A percentile compares a stretch with the other conserved stretches of the same genome.
Conservation (phyloP, 78 protist genomes). For the Dictyostelium brefeldianum region DNA sequence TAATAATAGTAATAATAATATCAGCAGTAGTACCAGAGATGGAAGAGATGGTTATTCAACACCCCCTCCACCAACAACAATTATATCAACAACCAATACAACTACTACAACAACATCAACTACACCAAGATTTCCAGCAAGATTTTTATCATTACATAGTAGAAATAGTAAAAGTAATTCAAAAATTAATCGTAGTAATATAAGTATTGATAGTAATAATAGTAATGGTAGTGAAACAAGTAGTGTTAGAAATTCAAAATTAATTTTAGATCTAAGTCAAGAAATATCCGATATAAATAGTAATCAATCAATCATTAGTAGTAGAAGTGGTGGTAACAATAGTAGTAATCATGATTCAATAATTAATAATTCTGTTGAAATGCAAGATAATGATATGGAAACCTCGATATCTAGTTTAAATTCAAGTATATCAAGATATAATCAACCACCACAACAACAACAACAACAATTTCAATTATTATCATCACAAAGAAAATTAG, state of each 20-base stretch:
- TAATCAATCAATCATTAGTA: background rate
- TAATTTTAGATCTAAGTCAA: slow-evolving; percentile 10
- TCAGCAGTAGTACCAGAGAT: background rate
- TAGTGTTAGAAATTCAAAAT: background rate
- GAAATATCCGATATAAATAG: slow-evolving; percentile 14
- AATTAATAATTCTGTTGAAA: slow-evolving; percentile 5
- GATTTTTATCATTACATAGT: background rate
- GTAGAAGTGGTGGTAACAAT: background rate
- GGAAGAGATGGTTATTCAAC: background rate
- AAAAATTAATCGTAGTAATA: background rate
- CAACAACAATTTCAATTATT: background rate
- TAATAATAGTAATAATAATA: background rate
- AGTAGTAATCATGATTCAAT: background rate
- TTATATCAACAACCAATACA: background rate
- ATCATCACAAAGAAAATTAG: slow-evolving; percentile 3
- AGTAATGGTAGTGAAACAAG: background rate
- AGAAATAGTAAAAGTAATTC: background rate
- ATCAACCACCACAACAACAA: background rate
- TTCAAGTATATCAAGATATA: background rate
- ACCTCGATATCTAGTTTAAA: background rate
- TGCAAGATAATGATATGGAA: slow-evolving; percentile 21
- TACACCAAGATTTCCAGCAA: background rate
- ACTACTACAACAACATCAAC: background rate
- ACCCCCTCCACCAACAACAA: background rate
- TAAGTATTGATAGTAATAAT: background rate